Base-by-base conservation (phyloP, 2,329 filamentous ascomycete genomes). In the Colletotrichum echinochloae region DNA sequence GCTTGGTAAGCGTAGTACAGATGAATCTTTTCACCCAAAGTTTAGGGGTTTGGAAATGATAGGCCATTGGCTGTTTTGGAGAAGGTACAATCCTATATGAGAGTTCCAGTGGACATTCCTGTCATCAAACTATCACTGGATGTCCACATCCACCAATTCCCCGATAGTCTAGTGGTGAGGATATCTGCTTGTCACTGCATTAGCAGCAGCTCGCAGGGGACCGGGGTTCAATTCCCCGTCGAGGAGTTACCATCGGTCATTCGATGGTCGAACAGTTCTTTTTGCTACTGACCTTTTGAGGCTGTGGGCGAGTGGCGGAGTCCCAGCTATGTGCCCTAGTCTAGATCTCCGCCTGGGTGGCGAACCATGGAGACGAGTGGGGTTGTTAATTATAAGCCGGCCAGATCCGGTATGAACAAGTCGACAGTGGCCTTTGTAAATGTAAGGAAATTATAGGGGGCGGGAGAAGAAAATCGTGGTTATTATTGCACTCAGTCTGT, bases 161-260 rank as follows among this genome's bases (percentile, higher is more conserved):
- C 35, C 55, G 55, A 57, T 57, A 57, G 55, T 57, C 55, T 57
- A 57, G 55, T 57, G 55, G 55, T 57, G 55, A 57, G 55, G 55
- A 57, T 57, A 57, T 57, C 55, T 39, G 55, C 55, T 57, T 57
- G 55, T 57, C 55, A 57, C 28, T 44, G 5, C n/a, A 57, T n/a
- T n/a, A n/a, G n/a, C n/a, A n/a, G n/a, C 23, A 37, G 30, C 44
- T 57, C 55, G 55, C 55, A 39, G 55, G 55, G 55, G 55, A 57
- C 55, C 55, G 55, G 55, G 55, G 55, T 57, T 57, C 46, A 49
- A 49, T 49, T 49, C 46, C 46, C 46, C 46, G 46, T 49, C 46
- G 46, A 49, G 46, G 46, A 49, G 46, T 49, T 49, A 12, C 4
- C 12, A 49, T 6, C 1, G 28, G 14, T 3, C 12, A 14, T 30